Evolutionary conservation across 2,329 filamentous ascomycete genomes (phyloP), one percentile per base, ranked within the genome.

Genomic region (Pseudomassariella vexata): DNA sequence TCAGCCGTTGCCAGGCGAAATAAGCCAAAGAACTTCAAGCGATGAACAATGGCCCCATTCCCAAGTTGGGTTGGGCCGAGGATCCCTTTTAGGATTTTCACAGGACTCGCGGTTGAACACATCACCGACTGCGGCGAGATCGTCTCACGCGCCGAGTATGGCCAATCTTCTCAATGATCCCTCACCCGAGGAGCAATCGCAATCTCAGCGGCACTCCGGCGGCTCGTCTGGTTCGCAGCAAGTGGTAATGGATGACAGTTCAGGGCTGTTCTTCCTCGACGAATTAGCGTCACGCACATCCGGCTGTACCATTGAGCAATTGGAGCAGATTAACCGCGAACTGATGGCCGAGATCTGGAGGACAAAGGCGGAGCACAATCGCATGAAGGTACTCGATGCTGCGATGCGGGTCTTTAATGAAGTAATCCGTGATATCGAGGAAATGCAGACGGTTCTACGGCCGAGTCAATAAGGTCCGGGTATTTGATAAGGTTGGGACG

Each of bases 331-430:
- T 54, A 89, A 89, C 55, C 82, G 88, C 6, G 79, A 82, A 44
- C 66, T 96, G 41, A 96, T 96, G 90, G 84, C 90, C 39, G 78
- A 81, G 41, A 74, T 96, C 26, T 98, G 92, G 92, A 71, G 70
- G 39, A 74, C 73, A 38, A 74, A 88, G 30, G 72, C 77, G 28
- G 81, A 94, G 49, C 92, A 85, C 76, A 92, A 98, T 59, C 77
- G 92, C 25, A 81, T 79, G 47, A 70, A 71, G 46, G 88, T 95
- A 10, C 69, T 81, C 10, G 63, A 63, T 27, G 63, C 68, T 22
- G 70, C 94, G 22, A 67, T 66, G 24, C 66, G 72, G 11, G 76
- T 84, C 5, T 95, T 95, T 56, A 89, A 94, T 46, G 76, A 79
- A 19, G 77, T 78, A 9, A 79, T 87, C 37, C 50, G 59, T 16